Evolutionary conservation across 352 stramenopile genomes (phyloP).

Genomic region (Phytopythium boreale): DNA sequence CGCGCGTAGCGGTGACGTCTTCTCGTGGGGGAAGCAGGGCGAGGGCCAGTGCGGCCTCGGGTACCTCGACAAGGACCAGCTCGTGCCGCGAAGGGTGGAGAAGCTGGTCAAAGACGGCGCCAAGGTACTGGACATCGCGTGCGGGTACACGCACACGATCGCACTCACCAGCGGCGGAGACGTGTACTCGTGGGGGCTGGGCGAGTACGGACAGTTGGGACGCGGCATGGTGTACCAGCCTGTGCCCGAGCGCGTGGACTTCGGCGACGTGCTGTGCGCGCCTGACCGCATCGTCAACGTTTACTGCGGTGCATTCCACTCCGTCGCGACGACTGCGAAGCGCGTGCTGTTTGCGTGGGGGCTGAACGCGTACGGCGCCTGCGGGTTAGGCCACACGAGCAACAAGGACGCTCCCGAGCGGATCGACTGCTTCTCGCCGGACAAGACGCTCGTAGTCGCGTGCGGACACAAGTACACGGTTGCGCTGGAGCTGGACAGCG

Average conservation of each 20-base stretch:
- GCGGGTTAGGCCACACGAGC: constrained; percentile 67
- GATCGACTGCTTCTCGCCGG: constrained; percentile 64
- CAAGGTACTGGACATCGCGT: constrained; percentile 63
- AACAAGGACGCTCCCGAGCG: constrained; percentile 81
- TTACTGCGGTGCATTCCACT: constrained; percentile 84
- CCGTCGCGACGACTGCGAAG: constrained; percentile 52
- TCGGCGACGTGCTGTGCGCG: constrained; percentile 36
- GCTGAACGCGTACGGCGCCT: constrained; percentile 78
- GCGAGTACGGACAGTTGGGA: constrained; percentile 89
- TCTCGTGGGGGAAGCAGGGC: constrained; percentile 84
- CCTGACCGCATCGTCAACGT: constrained; percentile 49
- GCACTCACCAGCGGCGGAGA: constrained; percentile 73
- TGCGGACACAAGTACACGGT: constrained; percentile 86
- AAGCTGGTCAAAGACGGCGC: constrained; percentile 26
- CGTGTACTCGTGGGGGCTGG: constrained; percentile 87
- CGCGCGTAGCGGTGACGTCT: constrained; percentile 49
- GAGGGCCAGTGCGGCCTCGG: constrained; percentile 85
- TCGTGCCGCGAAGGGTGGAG: constrained; percentile 54
- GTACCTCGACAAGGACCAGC: constrained; percentile 77
- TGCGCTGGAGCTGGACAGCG: constrained; percentile 47
- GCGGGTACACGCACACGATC: constrained; percentile 87
- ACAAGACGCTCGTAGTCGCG: constrained; percentile 54
- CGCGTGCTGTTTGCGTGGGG: constrained; percentile 78
- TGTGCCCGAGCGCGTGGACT: constrained; percentile 58
- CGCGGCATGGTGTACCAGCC: constrained; percentile 86